phyloP scores from a whole-genome alignment of 768 basidiomycete genomes.

The Naganishia randhawae region DNA sequence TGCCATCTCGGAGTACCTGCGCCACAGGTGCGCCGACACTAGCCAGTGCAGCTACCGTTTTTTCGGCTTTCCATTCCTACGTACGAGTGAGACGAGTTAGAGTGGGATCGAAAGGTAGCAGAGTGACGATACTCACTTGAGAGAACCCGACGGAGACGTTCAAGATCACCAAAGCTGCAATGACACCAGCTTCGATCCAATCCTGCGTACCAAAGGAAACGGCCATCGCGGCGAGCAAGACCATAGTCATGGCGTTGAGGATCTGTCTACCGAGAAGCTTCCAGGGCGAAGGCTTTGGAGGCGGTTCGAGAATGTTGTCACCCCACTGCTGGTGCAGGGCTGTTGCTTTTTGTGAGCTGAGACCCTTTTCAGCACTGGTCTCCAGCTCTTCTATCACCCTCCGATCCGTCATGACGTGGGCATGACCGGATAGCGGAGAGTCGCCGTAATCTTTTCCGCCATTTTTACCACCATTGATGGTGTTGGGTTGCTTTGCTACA shows the following conservation, averaged over 20 bases:
- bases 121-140: constrained; percentile 30
- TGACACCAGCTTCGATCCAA: constrained; percentile 57
- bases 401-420: constrained; percentile 24
- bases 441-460: constrained; percentile 2
- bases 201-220: constrained; percentile 60
- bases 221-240: constrained; percentile 52
- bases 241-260: constrained; percentile 31
- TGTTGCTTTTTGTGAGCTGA: constrained; percentile 16
- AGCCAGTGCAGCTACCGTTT: constrained; percentile 53
- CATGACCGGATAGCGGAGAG: constrained; percentile 7
- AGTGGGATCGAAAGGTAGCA: not conserved
- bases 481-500: not conserved
- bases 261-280: constrained; percentile 29
- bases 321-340: constrained; percentile 18
- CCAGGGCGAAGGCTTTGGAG: constrained; percentile 26
- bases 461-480: not conserved
- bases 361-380: constrained; percentile 19
- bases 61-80: constrained; percentile 50
- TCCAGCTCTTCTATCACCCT: constrained; percentile 22
- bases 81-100: not conserved
- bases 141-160: constrained; percentile 49
- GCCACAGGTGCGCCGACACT: constrained; percentile 52
- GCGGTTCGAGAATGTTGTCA: constrained; percentile 28
- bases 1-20: constrained; percentile 46
- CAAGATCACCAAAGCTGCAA: constrained; percentile 48